Evolutionary conservation across 2,329 filamentous ascomycete species (phyloP), one percentile per base, ranked within the genome.

Genomic region (Coniochaeta sp.): DNA sequence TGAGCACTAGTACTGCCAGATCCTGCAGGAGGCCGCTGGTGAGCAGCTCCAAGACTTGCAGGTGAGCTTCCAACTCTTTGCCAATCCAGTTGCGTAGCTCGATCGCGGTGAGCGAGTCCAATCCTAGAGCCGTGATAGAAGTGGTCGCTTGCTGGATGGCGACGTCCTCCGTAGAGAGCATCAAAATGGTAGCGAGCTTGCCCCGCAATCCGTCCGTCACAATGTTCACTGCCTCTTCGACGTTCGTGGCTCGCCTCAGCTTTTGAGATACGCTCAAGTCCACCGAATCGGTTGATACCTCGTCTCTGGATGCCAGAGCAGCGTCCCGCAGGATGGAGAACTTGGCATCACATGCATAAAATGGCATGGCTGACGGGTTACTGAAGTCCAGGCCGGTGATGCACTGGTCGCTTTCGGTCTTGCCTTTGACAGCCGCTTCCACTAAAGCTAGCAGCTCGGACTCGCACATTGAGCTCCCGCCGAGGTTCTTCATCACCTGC

Each of bases 391-490:
- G 59, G 7, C 70, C 70, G 1, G 70, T 72, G 17, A 72, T 52
- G 52, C 62, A 66, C 57, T 72, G 70, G 3, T 60, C 1, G 59
- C 58, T 12, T 54, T 67, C 59, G 38, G 67, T 61, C 3, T 40
- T 40, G 16, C 11, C 38, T 40, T 40, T 17, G 58, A 71, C 55
- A 44, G 67, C 67, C 0, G 79, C 77, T 1, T 75, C 77, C 0
- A 85, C 70, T 0, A 86, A 72, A 0, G 82, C 81, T 0, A 84
- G 70, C 0, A 85, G 79, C 68, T 86, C 82, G 1, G 75, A 74
- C 66, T 80, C 78, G 63, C 72, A 76, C 62, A 86, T 76, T 1
- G 73, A 72, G 38, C 78, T 67, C 63, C 59, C 79, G n/a, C 75
- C 75, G 5, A 81, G 71, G 40, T 78, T 75, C 47, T 72, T 69